Evolutionary conservation across 805 yeast species (phyloP), one percentile per base, ranked within the genome.

Genomic region (Starmerella tilneyi): DNA sequence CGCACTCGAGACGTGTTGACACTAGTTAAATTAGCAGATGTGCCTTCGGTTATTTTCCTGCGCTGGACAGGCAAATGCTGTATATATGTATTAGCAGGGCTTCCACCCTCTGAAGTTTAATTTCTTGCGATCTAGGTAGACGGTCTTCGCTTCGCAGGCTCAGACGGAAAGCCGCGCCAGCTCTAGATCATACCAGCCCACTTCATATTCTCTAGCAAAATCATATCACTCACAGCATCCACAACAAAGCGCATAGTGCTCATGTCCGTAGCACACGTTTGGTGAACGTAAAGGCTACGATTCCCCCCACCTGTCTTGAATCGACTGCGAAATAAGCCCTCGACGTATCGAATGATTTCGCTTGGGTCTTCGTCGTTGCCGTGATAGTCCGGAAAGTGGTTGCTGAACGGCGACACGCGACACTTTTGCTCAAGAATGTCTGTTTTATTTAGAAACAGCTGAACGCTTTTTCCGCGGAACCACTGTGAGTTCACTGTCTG

Each of bases 201-300:
- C 19, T 45, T 48, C 61, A 89, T 64, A 59, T 83, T 88, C 56
- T 82, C 82, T 59, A 83, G 89, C 24, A 89, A 75, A 38, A 92
- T 75, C 75, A 85, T 72, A 65, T 92, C 97, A 1, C 96, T 85
- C 8, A 86, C 95, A 0, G 97, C 96, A 4, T 83, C 75, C 46
- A 92, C 70, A 15, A 92, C 96, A 58, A 88, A 89, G 58, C 75
- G 74, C 95, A 92, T 92, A 23, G 86, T 75, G 45, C 75, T 70
- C 0, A 94, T 76, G 61, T 92, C 97, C 0, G 98, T 92, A 0
- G 98, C 98, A 65, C 96, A 86, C 1, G 98, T 92, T 53, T 86
- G 69, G 65, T 86, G 96, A 19, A 84, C 81, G 60, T 92, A 92
- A 26, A 92, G 74, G n/a, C 86, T 89, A 51, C 78, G 75, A 38